A percentile compares a stretch with the other conserved stretches of the same genome.
Evolutionary conservation across 495 filamentous ascomycete species (phyloP).

Genomic region (Penicillium simplicissimum): DNA sequence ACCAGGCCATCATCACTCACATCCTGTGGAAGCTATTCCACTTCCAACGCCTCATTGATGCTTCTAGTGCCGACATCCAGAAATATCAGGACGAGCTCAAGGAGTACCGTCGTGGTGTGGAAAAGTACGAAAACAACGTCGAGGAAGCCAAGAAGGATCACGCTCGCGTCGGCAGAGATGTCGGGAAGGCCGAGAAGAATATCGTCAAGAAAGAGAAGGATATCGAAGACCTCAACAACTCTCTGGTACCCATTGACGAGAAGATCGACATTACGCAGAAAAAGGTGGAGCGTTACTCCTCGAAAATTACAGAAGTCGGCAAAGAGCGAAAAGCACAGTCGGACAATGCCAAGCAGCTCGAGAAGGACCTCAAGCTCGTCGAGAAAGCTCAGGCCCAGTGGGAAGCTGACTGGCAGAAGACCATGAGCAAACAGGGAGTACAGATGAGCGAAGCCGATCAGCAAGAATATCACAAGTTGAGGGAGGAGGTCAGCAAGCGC

Average conservation of each 20-base stretch:
- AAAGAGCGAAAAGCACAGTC: constrained; percentile 75
- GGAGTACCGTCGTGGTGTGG: constrained; percentile 83
- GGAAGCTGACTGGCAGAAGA: constrained; percentile 81
- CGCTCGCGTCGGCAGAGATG: constrained; percentile 73
- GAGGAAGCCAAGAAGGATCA: constrained; percentile 88
- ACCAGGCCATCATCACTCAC: constrained; percentile 90
- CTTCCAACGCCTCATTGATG: constrained; percentile 90
- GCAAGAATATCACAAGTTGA: constrained; percentile 85
- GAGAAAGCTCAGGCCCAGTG: constrained; percentile 89
- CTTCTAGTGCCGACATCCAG: constrained; percentile 86
- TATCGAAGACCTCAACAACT: constrained; percentile 82
- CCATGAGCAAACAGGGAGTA: constrained; percentile 78
- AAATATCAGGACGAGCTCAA: constrained; percentile 95
- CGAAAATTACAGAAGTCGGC: constrained; percentile 65
- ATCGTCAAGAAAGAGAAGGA: constrained; percentile 88
- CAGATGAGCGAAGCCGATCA: constrained; percentile 83
- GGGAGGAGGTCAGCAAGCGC: constrained; percentile 81
- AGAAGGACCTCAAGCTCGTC: constrained; percentile 78
- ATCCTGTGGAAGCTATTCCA: constrained; percentile 97
- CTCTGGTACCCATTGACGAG: constrained; percentile 84
- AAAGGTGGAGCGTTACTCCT: constrained; percentile 65
- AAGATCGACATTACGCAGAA: constrained; percentile 81
- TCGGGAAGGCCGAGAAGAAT: constrained; percentile 74
- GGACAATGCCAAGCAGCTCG: constrained; percentile 62
- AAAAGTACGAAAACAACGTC: constrained; percentile 78